Evolutionary conservation across 306 rosid genomes (phyloP).

Genomic region (Mimosa bimucronata): DNA sequence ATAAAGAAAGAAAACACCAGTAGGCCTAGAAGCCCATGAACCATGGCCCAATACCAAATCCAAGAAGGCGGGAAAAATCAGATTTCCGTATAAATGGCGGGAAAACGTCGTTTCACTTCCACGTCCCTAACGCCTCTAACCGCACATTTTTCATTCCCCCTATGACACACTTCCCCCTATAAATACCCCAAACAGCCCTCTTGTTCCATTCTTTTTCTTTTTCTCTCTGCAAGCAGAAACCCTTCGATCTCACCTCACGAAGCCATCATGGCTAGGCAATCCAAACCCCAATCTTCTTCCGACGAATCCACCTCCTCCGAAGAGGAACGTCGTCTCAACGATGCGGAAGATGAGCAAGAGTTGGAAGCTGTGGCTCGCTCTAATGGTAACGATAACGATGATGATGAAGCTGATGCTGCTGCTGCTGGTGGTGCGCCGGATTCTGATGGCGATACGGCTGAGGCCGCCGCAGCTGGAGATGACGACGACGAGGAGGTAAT

Average conservation of each 20-base stretch:
- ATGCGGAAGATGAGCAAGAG: conserved; percentile 89
- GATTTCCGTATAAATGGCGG: conserved; percentile 58
- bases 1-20: neutral
- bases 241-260: conserved; percentile 51
- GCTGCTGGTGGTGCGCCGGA: conserved; percentile 40
- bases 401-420: conserved; percentile 54
- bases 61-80: conserved; percentile 55
- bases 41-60: conserved; percentile 1
- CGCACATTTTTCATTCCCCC: conserved; percentile 43
- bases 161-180: conserved; percentile 52
- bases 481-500: conserved; percentile 64
- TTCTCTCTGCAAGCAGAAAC: too few species aligned
- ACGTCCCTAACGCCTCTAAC: conserved; percentile 31
- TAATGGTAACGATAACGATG: conserved; percentile 71
- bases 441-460: neutral
- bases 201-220: too few species aligned
- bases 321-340: conserved; percentile 68
- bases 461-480: conserved; percentile 34
- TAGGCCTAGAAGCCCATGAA: neutral
- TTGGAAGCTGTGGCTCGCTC: conserved; percentile 90
- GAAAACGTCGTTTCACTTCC: conserved; percentile 49
- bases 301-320: conserved; percentile 71
- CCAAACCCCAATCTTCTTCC: conserved; percentile 66
- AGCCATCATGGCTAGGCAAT: conserved; percentile 64
- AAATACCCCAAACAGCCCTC: conserved; percentile 12